Percentiles rank a stretch among this genome's conserved stretches.
These are phyloP conservation scores for Candida dajiaensis DNA, from an alignment of 805 yeast genomes.

Conservation along the genomic window DNA sequence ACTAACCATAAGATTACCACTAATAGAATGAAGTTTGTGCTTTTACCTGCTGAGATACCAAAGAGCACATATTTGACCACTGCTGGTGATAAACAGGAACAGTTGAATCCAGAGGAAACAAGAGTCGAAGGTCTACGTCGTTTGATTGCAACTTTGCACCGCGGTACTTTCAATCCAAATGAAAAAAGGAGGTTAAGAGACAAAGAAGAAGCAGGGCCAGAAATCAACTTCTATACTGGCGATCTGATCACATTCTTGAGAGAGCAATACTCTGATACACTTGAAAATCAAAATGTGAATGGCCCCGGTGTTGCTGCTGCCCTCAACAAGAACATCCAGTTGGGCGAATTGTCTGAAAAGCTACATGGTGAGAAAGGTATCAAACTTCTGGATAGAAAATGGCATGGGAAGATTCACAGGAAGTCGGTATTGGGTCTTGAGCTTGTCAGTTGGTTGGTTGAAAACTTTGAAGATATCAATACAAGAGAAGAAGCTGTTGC, in stretches of 20 bases:
- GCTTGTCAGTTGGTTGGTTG: constrained; percentile 78
- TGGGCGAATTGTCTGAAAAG: constrained; percentile 49
- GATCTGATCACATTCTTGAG: constrained; percentile 62
- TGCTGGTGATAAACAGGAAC: constrained; percentile 47
- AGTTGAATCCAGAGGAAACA: constrained; percentile 76
- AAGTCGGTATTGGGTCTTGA: constrained; percentile 84
- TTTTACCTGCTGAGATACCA: constrained; percentile 73
- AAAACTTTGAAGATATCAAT: constrained; percentile 71
- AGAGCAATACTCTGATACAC: constrained; percentile 29
- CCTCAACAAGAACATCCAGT: constrained; percentile 24
- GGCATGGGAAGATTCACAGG: constrained; percentile 82
- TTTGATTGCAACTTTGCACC: constrained; percentile 55
- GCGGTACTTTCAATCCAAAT: constrained; percentile 42
- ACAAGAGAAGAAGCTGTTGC: constrained; percentile 77
- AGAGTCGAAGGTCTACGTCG: constrained; percentile 84
- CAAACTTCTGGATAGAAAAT: constrained; percentile 67
- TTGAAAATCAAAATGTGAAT: constrained; percentile 24
- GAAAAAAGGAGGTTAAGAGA: constrained; percentile 31
- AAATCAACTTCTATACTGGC: constrained; percentile 83
- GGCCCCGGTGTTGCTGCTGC: constrained; percentile 15
- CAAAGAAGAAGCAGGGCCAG: constrained; percentile 56
- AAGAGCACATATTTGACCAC: constrained; percentile 35
- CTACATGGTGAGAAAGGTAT: constrained; percentile 64
- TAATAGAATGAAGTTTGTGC: constrained; percentile 75
- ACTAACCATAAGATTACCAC: constrained; percentile 38